Evolutionary conservation across 108 stramenopile species (phyloP), one percentile per base, ranked within the genome.

Genomic region (Nitzschia sp.): DNA sequence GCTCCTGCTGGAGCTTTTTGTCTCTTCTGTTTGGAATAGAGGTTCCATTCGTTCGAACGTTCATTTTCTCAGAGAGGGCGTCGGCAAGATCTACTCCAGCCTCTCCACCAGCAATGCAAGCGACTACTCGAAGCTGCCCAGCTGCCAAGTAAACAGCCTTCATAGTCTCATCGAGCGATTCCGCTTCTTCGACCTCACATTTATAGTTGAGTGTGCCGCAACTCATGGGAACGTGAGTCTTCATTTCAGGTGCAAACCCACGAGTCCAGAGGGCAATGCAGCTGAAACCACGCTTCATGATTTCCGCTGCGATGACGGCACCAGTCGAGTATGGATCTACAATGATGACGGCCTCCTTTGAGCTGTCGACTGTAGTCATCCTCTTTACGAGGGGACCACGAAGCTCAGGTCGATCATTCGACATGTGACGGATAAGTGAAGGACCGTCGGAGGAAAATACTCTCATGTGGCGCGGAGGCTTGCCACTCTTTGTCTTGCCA

Each of bases 241-340:
- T 92, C 87, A 92, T 92, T 61, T 92, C 90, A 13, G 70, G 60
- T 18, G 85, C 71, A 62, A 87, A 87, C 1, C 83, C 82, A 46
- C 46, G 70, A 0, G 92, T 90, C 89, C 89, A 93, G 26, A 93
- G 66, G 0, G 86, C 88, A 27, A 94, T 86, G 33, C 89, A 82
- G 45, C 78, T 80, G 72, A 82, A 95, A 29, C 87, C 86, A 13
- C 94, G 84, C 56, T 82, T 85, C 51, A 77, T 76, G 28, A 89
- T 87, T 72, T 89, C 88, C 59, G 88, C 75, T 15, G 86, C 91
- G 15, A 93, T 73, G 36, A 72, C 75, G 48, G 85, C 87, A 25
- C 96, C 97, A n/a, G 95, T 95, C 0, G 94, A 95, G 68, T 96
- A 96, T 19, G 96, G 95, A 66, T 96, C 94, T 4, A 97, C 88